Evolutionary conservation across 352 stramenopile species (phyloP).

Genomic region (Globisporangium nunn): DNA sequence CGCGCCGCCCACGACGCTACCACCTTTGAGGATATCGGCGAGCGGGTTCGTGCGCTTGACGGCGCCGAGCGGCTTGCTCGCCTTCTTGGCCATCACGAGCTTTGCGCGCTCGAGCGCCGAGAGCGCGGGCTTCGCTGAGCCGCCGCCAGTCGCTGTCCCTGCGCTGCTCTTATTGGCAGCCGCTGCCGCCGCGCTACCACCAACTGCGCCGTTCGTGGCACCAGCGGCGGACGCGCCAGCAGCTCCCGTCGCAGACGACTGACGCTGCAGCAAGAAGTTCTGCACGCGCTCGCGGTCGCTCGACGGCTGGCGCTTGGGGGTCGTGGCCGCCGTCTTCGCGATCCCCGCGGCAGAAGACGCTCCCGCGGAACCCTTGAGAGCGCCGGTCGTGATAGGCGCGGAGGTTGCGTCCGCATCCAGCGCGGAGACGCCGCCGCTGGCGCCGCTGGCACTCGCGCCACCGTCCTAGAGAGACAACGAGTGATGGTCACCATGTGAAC

Average conservation of each 20-base stretch:
- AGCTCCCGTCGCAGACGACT: conserved; percentile 12
- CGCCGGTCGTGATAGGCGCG: background rate
- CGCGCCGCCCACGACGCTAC: conserved; percentile 49
- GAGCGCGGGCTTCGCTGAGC: conserved; percentile 18
- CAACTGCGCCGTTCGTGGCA: background rate
- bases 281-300: conserved; percentile 53
- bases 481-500: background rate
- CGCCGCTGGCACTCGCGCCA: background rate
- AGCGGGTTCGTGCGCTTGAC: conserved; percentile 74
- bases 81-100: conserved; percentile 72
- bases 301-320: conserved; percentile 41
- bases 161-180: background rate
- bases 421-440: background rate
- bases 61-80: conserved; percentile 9
- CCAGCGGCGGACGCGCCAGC: background rate
- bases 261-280: conserved; percentile 54
- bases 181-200: background rate
- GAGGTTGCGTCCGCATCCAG: background rate
- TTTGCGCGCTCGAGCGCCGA: conserved; percentile 71
- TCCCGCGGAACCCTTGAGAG: background rate
- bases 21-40: conserved; percentile 68
- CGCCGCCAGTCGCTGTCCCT: background rate
- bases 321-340: conserved; percentile 17
- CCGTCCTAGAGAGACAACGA: conserved; percentile 3
- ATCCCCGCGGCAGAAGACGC: background rate